Evolutionary conservation across 371 early-diverging fungal genomes (phyloP), one percentile per base, ranked within the genome.

Genomic region (Saksenaea vasiformis): DNA sequence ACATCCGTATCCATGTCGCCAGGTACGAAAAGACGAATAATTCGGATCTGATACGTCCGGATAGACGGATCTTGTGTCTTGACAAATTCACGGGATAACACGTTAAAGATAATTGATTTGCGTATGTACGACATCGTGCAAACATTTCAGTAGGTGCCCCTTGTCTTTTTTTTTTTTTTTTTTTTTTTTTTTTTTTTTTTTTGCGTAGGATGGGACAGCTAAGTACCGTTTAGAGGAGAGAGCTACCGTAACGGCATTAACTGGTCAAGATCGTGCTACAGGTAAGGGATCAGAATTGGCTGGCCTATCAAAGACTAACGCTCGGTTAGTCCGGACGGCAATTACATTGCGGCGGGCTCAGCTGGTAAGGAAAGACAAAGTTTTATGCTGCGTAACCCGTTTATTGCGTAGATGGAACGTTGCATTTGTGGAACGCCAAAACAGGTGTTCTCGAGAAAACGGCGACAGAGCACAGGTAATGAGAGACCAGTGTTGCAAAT

Each of bases 31-130:
- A 22, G 15, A 61, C 27, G 37, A 47, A 36, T 34, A 28, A 39
- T 54, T 53, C 7, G 22, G 39, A 14, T 39, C n/a, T 39, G 39
- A 39, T 39, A 11, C 11, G 39, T 19, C 19, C 19, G 47, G 47
- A n/a, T 67, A 89, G 95, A 91, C 70, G 81, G 86, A 3, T 80
- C 80, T n/a, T 76, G 81, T 37, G 60, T 98, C 1, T 72, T 97
- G 76, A 95, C 97, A 10, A 95, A 92, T 68, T 95, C 96, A 26
- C 83, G 95, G 55, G 98, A 98, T 72, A 94, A 96, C 71, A 93
- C 93, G 11, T 77, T 98, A 11, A 88, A 93, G 60, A 70, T 95
- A 13, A 73, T 96, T 54, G 96, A 96, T 70, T 68, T 92, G 14
- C 71, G 91, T 24, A 94, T 87, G 54, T 95, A 90, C 65, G 89